Base-by-base conservation (phyloP, 768 basidiomycete species). In the Crassisporium funariophilum region DNA sequence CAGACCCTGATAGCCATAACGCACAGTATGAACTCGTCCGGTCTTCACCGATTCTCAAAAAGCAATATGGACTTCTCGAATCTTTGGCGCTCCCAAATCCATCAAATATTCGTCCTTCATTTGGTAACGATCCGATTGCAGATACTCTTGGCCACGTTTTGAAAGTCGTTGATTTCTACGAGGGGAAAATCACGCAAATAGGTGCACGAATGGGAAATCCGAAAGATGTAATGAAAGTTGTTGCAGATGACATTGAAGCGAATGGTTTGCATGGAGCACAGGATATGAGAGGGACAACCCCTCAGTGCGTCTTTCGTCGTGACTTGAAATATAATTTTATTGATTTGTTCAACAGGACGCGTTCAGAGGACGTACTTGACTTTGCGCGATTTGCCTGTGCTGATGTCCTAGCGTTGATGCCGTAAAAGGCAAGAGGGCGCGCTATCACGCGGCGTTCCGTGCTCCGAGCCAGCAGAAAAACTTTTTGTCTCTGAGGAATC, bases 1-100 rank as follows among this genome's bases (percentile, higher is more conserved):
- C 33, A 7, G 33, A 27, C 35, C 39, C 22, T 46, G 22, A 44
- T 29, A 40, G 45, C 20, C n/a, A 39, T 44, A 15, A 21, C 17
- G 6, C 49, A 31, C 35, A 86, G 83, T 87, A 88, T 50, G 84
- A 88, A 53, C 68, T 87, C 15, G 76, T 86, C 16, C 76, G 84
- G 15, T 81, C 81, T 4, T 70, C 78, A 4, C 52, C 68, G 2
- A 61, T 70, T 27, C 58, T 86, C 23, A 70, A 69, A 41, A 80
- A 75, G 47, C 82, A 85, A 51, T 48, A 58, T 22, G 54, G 53
- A 0, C 61, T 83, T 19, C 60, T 84, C 21, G 69, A 75, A 35
- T 60, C 67, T 8, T 56, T 82, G 2, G 66, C 68, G 7, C 45
- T 66, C 5, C 60, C 71, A 4, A 57, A 57, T 51, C 53, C 54